A percentile compares a stretch with the other conserved stretches of the same genome.
Evolutionary conservation across 495 filamentous ascomycete species (phyloP).

Genomic region (Choiromyces venosus): DNA sequence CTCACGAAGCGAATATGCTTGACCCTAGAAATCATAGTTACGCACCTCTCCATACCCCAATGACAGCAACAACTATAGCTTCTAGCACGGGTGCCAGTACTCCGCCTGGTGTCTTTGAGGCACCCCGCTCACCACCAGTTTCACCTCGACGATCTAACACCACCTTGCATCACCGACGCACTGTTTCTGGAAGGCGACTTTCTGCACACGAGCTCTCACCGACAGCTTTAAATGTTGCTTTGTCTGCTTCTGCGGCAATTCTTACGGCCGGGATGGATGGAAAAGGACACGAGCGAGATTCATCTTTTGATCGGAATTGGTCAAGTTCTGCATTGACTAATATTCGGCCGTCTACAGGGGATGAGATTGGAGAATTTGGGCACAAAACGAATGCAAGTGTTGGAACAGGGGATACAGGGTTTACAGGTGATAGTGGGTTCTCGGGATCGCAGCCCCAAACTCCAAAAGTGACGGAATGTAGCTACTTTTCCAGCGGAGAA

Average conservation of each 20-base stretch:
- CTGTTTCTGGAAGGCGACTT: slow-evolving; percentile 31
- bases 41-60: slow-evolving; percentile 34
- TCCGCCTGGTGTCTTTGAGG: slow-evolving; percentile 46
- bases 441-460: slow-evolving; percentile 40
- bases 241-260: slow-evolving; percentile 35
- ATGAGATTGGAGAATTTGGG: slow-evolving; percentile 45
- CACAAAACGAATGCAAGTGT: slow-evolving; percentile 30
- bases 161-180: slow-evolving; percentile 19
- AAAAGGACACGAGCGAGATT: slow-evolving; percentile 24
- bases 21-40: slow-evolving; percentile 23
- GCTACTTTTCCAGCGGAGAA: slow-evolving; percentile 91
- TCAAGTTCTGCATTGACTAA: not conserved
- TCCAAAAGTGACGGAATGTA: slow-evolving; percentile 63
- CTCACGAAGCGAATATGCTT: slow-evolving; percentile 38
- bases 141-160: slow-evolving; percentile 24
- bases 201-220: slow-evolving; percentile 33
- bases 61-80: slow-evolving; percentile 29
- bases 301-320: slow-evolving; percentile 86
- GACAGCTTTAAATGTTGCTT: slow-evolving; percentile 37
- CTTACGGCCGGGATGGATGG: slow-evolving; percentile 32
- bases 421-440: slow-evolving; percentile 41
- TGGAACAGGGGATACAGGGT: slow-evolving; percentile 40
- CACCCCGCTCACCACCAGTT: slow-evolving; percentile 45
- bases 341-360: slow-evolving; percentile 48
- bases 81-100: slow-evolving; percentile 13